Evolutionary conservation across 352 stramenopile species (phyloP).

Genomic region (Phytopythium helicoides): DNA sequence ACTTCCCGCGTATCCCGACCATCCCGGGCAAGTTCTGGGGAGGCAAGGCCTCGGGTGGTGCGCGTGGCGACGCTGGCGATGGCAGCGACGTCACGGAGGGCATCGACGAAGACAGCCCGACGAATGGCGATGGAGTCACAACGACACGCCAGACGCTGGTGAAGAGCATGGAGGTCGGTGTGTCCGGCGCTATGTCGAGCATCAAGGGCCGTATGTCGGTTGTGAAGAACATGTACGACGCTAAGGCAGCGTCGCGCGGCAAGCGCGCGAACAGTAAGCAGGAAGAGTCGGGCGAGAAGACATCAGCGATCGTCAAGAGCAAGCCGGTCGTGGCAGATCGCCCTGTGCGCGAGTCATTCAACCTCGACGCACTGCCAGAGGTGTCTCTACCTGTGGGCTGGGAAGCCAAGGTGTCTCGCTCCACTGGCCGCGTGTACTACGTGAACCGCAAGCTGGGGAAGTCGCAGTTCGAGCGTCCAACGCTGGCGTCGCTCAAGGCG

Average conservation of each 20-base stretch:
- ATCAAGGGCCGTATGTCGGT: slow-evolving; percentile 80
- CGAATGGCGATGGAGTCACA: slow-evolving; percentile 30
- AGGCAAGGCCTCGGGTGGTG: slow-evolving; percentile 19
- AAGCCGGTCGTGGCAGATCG: slow-evolving; percentile 38
- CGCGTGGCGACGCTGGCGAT: slow-evolving; percentile 49
- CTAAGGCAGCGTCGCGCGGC: slow-evolving; percentile 30
- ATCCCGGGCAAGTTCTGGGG: slow-evolving; percentile 78
- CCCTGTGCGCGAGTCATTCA: slow-evolving; percentile 80
- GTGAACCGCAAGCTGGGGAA: slow-evolving; percentile 86
- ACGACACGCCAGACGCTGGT: slow-evolving; percentile 78
- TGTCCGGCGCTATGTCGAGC: slow-evolving; percentile 74
- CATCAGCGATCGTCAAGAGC: slow-evolving; percentile 18
- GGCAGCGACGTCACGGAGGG: slow-evolving; percentile 44
- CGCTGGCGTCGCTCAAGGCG: slow-evolving; percentile 82
- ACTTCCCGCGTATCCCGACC: slow-evolving; percentile 68
- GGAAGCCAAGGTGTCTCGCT: slow-evolving; percentile 86
- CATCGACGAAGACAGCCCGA: slow-evolving; percentile 40
- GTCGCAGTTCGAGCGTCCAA: slow-evolving; percentile 84
- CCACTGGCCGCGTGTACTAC: slow-evolving; percentile 86
- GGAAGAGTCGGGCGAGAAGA: slow-evolving; percentile 25
- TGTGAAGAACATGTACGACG: slow-evolving; percentile 77
- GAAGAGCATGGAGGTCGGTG: slow-evolving; percentile 67
- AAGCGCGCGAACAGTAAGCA: slow-evolving; percentile 67
- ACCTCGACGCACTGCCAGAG: slow-evolving; percentile 78
- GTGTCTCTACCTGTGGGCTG: slow-evolving; percentile 78